Evolutionary conservation across 2,329 filamentous ascomycete genomes (phyloP).

Genomic region (Trichoderma sp.): DNA sequence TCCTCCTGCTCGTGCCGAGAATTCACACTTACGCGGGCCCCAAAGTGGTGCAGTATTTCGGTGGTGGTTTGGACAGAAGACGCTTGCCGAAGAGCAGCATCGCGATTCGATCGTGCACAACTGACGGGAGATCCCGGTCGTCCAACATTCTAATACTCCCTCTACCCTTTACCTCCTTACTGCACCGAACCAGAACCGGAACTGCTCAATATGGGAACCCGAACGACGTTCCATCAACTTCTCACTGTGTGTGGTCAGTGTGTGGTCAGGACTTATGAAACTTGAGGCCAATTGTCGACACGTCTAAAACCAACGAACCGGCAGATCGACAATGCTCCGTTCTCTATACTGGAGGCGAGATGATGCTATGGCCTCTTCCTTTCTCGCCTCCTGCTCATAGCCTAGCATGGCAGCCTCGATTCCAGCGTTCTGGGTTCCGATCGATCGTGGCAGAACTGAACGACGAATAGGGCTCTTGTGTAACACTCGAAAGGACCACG

Average conservation of each 20-base stretch:
- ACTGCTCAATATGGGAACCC: conserved; percentile 32
- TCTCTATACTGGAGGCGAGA: background rate
- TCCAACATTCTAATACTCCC: background rate
- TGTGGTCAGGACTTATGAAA: background rate
- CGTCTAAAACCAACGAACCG: background rate
- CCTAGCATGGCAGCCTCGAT: conserved; percentile 6
- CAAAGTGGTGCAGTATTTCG: background rate
- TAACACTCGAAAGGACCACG: conserved; percentile 21
- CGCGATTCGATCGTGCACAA: conserved; percentile 9
- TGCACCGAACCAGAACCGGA: conserved; percentile 23
- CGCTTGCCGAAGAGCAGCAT: background rate
- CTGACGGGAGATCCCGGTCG: conserved; percentile 25
- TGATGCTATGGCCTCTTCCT: background rate
- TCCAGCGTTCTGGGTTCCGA: conserved; percentile 27
- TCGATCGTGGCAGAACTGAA: conserved; percentile 27
- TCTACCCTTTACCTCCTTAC: too few species aligned
- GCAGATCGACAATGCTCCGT: background rate
- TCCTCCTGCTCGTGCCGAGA: conserved; percentile 15
- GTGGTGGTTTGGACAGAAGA: background rate
- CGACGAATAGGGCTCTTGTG: conserved; percentile 25
- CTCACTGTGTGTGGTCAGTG: background rate
- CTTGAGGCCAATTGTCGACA: background rate
- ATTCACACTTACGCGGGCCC: conserved; percentile 3
- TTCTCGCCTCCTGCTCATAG: background rate
- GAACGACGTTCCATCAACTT: conserved; percentile 16